Evolutionary conservation across 2,329 filamentous ascomycete genomes (phyloP), one percentile per base, ranked within the genome.

Genomic region (Diaporthe batatas): DNA sequence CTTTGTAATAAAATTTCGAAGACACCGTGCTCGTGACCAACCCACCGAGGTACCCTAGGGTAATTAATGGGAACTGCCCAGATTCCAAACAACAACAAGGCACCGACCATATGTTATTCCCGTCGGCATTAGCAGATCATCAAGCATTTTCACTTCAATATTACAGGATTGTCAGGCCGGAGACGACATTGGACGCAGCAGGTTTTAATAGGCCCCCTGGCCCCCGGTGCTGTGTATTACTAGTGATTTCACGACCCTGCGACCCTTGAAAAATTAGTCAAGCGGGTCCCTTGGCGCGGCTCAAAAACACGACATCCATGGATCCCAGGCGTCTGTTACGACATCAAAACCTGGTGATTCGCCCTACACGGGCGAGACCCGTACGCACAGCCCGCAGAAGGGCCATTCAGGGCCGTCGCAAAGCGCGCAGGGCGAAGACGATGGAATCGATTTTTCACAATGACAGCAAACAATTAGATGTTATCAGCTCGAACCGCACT

Each of bases 221-320:
- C 29, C 29, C 29, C 29, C 29, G 5, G 29, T 29, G 29, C 5
- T 5, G 29, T 29, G 29, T 29, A 29, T 29, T 29, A 29, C 2
- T 65, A 51, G n/a, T 65, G 47, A 65, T 65, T 36, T 36, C 29
- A 65, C 59, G 59, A 49, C 59, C 29, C 44, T 65, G 49, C 59
- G 59, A 49, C 59, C 44, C 44, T 65, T 65, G 32, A 65, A 65
- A 65, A 65, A 65, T 65, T 53, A 65, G 62, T 65, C 62, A 65
- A 65, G 62, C 62, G 62, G 62, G 62, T 51, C 62, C 14, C 62
- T 65, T 65, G 62, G 62, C 62, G 62, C 62, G 62, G 62, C 62
- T 65, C 62, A 39, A 39, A 65, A 65, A 25, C 44, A 36, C 18
- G 29, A 51, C 62, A 65, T 65, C 29, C 2, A 29, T 29, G 29